phyloP scores from a whole-genome alignment of 176 grass and related monocot species.

The Ananas comosus region DNA sequence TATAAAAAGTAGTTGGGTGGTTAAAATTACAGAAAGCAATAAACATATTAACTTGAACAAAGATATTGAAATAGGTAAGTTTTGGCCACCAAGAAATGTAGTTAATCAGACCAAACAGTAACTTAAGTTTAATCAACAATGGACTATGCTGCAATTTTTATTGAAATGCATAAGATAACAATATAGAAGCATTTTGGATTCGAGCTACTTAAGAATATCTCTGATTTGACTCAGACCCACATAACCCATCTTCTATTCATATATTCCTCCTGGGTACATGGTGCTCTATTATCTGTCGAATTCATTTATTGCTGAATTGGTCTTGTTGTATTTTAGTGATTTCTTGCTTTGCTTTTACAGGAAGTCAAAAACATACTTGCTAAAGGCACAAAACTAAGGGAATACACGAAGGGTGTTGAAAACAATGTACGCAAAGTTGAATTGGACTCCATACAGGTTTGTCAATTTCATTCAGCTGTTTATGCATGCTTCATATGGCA shows the following conservation, averaged over 20 bases:
- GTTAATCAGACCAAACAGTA: no score
- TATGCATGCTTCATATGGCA: slow-evolving; percentile 1
- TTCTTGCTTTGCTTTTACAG: slow-evolving; percentile 20
- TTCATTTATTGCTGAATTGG: not conserved
- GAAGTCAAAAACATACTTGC: slow-evolving; percentile 89
- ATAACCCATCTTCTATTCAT: not conserved
- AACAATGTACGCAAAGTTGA: slow-evolving; percentile 83
- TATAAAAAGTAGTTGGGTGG: no score
- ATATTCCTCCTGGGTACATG: not conserved
- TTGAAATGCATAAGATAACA: no score
- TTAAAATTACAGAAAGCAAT: no score
- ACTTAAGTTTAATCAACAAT: no score
- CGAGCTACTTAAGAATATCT: no score
- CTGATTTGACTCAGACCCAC: no score
- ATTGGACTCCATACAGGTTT: slow-evolving; percentile 92
- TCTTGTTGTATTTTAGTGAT: slow-evolving; percentile 10
- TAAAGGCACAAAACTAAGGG: slow-evolving; percentile 78
- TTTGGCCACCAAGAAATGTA: no score
- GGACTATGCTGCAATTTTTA: no score
- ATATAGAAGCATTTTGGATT: no score
- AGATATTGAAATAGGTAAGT: no score
- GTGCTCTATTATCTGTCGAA: not conserved
- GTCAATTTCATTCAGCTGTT: slow-evolving; percentile 11
- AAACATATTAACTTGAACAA: no score
- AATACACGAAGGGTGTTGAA: slow-evolving; percentile 97